Conservation (phyloP, 2,329 filamentous ascomycete species). For the Fusarium nurragi region DNA sequence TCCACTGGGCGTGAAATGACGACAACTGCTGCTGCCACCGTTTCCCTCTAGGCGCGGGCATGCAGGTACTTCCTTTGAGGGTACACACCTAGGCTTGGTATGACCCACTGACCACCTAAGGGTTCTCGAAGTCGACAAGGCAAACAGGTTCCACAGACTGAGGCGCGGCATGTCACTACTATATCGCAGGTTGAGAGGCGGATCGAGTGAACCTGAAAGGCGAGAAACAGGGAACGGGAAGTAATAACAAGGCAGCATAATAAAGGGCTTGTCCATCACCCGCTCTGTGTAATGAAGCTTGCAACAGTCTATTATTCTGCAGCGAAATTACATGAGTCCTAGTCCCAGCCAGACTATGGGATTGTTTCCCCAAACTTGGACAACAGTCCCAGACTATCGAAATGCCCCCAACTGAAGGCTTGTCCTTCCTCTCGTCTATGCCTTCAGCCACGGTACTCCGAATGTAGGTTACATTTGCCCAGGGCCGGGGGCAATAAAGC, state of each 20-base stretch:
- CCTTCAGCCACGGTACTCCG: slow-evolving; percentile 2
- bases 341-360: neutral
- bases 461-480: neutral
- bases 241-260: slow-evolving; percentile 6
- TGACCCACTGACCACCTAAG: slow-evolving; percentile 20
- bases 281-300: slow-evolving; percentile 3
- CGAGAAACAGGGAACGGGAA: slow-evolving; percentile 10
- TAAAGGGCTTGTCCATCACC: slow-evolving; percentile 10
- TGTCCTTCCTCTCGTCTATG: slow-evolving; percentile 1
- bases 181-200: slow-evolving; percentile 29
- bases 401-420: slow-evolving; percentile 33
- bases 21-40: slow-evolving; percentile 24
- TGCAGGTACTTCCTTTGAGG: slow-evolving; percentile 20
- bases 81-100: slow-evolving; percentile 11
- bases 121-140: slow-evolving; percentile 24
- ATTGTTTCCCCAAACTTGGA: neutral
- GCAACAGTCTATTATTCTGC: slow-evolving; percentile 4
- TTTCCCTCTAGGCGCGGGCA: slow-evolving; percentile 6
- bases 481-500: slow-evolving; percentile 21
- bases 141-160: slow-evolving; percentile 34
- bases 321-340: neutral
- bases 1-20: slow-evolving; percentile 25
- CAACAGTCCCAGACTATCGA: slow-evolving; percentile 15
- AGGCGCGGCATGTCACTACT: slow-evolving; percentile 35
- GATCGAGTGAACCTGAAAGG: slow-evolving; percentile 11